Conservation (phyloP, 2,329 filamentous ascomycete genomes). For the Diaporthe caulivora region DNA sequence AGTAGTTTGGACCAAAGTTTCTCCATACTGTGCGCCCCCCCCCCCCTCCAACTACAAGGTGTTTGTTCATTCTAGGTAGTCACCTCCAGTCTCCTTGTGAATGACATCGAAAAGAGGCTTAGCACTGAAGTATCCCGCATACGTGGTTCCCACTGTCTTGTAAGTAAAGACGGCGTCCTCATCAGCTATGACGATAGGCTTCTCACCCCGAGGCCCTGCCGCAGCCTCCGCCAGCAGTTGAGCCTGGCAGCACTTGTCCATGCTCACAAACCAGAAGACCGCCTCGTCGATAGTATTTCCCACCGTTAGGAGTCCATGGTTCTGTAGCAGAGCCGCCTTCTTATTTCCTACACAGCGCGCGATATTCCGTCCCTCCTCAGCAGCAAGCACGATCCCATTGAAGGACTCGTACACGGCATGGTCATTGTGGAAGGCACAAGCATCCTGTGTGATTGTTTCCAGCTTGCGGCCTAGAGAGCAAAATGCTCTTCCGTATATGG, state of each 20-base stretch:
- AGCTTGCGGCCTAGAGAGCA: constrained; percentile 70
- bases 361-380: constrained; percentile 64
- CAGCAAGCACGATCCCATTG: constrained; percentile 64
- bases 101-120: constrained; percentile 77
- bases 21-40: too few relatives aligned
- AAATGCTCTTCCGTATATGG: constrained; percentile 68
- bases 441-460: constrained; percentile 75
- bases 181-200: constrained; percentile 75
- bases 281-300: constrained; percentile 63
- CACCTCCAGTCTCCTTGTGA: constrained; percentile 38
- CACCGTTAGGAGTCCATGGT: constrained; percentile 67
- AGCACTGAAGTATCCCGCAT: constrained; percentile 77
- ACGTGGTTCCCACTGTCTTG: constrained; percentile 71
- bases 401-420: constrained; percentile 52
- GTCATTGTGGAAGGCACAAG: constrained; percentile 70
- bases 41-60: neutral
- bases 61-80: constrained; percentile 29
- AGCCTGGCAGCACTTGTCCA: constrained; percentile 62
- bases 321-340: constrained; percentile 66
- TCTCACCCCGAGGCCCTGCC: constrained; percentile 70
- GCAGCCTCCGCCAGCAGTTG: constrained; percentile 70
- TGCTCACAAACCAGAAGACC: constrained; percentile 66
- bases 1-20: neutral
- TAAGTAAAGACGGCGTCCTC: constrained; percentile 77
- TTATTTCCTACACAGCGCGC: constrained; percentile 59